Evolutionary conservation across 345 rosid genomes (phyloP), one percentile per base, ranked within the genome.

Genomic region (Hibiscus tridactylites): DNA sequence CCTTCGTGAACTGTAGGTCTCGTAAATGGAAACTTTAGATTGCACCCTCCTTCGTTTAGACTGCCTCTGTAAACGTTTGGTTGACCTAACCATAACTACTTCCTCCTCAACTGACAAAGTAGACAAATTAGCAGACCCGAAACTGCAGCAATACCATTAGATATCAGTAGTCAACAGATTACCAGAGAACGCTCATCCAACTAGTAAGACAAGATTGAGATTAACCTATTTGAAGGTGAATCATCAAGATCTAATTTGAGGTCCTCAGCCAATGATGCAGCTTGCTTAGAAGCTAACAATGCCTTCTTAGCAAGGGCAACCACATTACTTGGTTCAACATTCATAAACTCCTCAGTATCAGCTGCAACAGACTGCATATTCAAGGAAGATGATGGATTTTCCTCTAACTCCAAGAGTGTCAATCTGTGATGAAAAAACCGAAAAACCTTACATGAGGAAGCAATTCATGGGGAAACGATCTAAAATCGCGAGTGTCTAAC

Each of bases 71-170:
- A 50, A 50, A 50, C 19, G 56, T 50, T 50, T 50, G 56, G 6
- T 50, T 15, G 56, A 50, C 56, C 56, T 50, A 50, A 50, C 56
- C 17, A 8, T 50, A 50, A 91, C 82, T 92, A 81, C 81, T 74
- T 82, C 87, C 72, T 89, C 97, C 80, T 91, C 91, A 57, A 93
- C 17, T 1, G 56, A 2, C 6, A 50, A 50, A 15, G 56, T 50
- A 50, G 56, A 5, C 19, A 2, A 50, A 50, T 50, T 13, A 50
- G 56, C 19, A 16, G 56, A 50, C 56, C 56, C 19, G 9, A 15
- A 50, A 50, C 56, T 50, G 56, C 17, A 50, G 56, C 17, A 50
- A 50, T 50, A 16, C 19, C 56, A 50, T 50, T 50, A 50, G 56
- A 16, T 50, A 50, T 50, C 56, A 16, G 56, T 50, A 50, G 6